Conservation (phyloP, 2,329 filamentous ascomycete species). For the Acrodontium crateriforme region DNA sequence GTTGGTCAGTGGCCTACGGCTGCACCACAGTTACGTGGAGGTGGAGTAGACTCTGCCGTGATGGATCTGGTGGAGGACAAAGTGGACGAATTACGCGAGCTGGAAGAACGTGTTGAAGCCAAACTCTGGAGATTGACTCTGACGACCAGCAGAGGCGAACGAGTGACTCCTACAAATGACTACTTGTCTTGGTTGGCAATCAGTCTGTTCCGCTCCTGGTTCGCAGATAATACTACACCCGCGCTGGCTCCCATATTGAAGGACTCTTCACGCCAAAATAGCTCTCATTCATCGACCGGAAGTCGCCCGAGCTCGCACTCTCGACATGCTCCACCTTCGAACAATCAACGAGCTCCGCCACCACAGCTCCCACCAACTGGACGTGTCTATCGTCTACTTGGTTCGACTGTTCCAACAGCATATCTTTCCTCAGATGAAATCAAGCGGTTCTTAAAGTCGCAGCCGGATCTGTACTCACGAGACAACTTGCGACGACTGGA, state of each 20-base stretch:
- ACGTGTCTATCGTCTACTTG: constrained; percentile 64
- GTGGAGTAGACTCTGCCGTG: constrained; percentile 56
- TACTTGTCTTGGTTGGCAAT: constrained; percentile 86
- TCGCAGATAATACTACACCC: constrained; percentile 77
- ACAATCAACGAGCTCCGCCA: constrained; percentile 18
- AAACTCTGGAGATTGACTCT: constrained; percentile 71
- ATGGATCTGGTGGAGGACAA: constrained; percentile 91
- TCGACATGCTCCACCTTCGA: constrained; percentile 2
- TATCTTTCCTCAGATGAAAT: constrained; percentile 79
- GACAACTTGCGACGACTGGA: constrained; percentile 82
- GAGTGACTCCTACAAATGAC: constrained; percentile 62
- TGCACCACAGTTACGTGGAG: constrained; percentile 57
- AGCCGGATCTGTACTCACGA: constrained; percentile 61
- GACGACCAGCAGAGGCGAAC: constrained; percentile 65
- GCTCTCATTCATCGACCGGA: constrained; percentile 1
- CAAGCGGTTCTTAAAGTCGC: constrained; percentile 67
- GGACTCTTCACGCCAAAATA: constrained; percentile 12
- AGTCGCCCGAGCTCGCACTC: constrained; percentile 1
- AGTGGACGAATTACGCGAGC: constrained; percentile 78
- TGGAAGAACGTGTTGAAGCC: constrained; percentile 64
- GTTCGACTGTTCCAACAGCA: constrained; percentile 41
- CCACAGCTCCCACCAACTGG: constrained; percentile 37
- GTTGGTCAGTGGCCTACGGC: constrained; percentile 87
- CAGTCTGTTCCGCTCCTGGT: constrained; percentile 80
- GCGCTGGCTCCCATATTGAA: constrained; percentile 42